A percentile compares a stretch with the other conserved stretches of the same genome.
phyloP scores from a whole-genome alignment of 768 basidiomycete species.

The Tylopilus rubrobrunneus region DNA sequence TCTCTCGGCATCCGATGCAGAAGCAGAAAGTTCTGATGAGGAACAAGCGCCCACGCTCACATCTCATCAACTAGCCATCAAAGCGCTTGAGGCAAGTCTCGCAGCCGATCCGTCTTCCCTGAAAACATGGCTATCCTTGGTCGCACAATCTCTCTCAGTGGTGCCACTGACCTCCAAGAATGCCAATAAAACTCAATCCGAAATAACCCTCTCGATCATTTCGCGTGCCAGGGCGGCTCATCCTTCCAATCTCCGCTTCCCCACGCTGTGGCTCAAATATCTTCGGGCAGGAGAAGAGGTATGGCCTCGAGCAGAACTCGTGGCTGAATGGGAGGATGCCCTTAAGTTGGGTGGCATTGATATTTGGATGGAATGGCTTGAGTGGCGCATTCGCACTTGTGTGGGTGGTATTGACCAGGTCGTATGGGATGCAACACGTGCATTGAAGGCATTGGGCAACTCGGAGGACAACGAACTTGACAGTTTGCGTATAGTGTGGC shows the following conservation, averaged over 20 bases:
- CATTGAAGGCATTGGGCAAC: conserved; percentile 39
- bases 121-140: conserved; percentile 57
- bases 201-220: conserved; percentile 67
- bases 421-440: conserved; percentile 47
- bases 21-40: conserved; percentile 35
- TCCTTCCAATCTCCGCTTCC: conserved; percentile 46
- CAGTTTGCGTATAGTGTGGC: conserved; percentile 66
- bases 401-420: conserved; percentile 49
- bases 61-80: conserved; percentile 58
- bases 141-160: conserved; percentile 59
- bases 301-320: conserved; percentile 55
- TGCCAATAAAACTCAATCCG: conserved; percentile 60
- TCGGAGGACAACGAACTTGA: conserved; percentile 46
- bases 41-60: conserved; percentile 35
- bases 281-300: conserved; percentile 70
- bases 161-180: conserved; percentile 66
- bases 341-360: conserved; percentile 49
- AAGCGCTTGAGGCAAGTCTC: conserved; percentile 54
- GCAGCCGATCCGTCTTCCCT: conserved; percentile 47
- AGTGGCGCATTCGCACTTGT: conserved; percentile 60
- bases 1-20: conserved; percentile 29
- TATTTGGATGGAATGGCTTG: conserved; percentile 78
- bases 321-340: conserved; percentile 68
- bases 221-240: conserved; percentile 59
- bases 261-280: conserved; percentile 54